Base-by-base conservation (phyloP, 2,329 filamentous ascomycete species). In the Drechslerella coelobrocha region DNA sequence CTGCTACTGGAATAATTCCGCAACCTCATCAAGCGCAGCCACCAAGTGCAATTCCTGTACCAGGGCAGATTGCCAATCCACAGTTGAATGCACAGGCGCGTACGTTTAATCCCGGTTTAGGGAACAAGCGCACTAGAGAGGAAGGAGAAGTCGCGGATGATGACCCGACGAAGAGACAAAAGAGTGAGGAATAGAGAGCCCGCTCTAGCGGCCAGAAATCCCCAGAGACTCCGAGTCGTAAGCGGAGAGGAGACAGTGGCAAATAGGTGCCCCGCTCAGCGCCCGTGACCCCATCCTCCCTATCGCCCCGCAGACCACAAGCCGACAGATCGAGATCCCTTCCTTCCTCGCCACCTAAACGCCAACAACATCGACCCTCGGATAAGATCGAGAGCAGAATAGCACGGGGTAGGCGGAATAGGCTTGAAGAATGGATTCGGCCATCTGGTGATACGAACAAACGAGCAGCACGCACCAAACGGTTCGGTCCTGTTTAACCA, bases 141-240 rank as follows among this genome's bases (percentile, higher is more conserved):
- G 65, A 69, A 23, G 57, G 56, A 31, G 65, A 69, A 27, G 47
- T 69, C 34, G 23, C 31, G 19, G 65, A 61, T 24, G 65, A 69
- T 26, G 65, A 69, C 26, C 65, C 57, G 27, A 52, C 52, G 14
- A 69, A 69, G 65, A 56, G 47, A 26, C 65, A 69, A 39, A 69
- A 59, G 57, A 69, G 65, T 47, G 56, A 69, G 39, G 65, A 69
- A 53, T 69, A 69, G 65, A 19, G 26, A 51, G 14, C 5, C 50
- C 52, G 47, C 24, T 52, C 43, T 21, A 29, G 19, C 9, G 21
- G 34, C 10, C 39, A 6, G 21, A n/a, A 23, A 26, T n/a, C n/a
- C 14, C n/a, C 34, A 19, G 8, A 55, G 9, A 31, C 41, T 14
- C 37, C 27, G 10, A 8, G 24, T 31, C 50, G 31, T n/a, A 45